Evolutionary conservation across 352 stramenopile genomes (phyloP), one percentile per base, ranked within the genome.

Genomic region (Globisporangium rhizosaccharum): DNA sequence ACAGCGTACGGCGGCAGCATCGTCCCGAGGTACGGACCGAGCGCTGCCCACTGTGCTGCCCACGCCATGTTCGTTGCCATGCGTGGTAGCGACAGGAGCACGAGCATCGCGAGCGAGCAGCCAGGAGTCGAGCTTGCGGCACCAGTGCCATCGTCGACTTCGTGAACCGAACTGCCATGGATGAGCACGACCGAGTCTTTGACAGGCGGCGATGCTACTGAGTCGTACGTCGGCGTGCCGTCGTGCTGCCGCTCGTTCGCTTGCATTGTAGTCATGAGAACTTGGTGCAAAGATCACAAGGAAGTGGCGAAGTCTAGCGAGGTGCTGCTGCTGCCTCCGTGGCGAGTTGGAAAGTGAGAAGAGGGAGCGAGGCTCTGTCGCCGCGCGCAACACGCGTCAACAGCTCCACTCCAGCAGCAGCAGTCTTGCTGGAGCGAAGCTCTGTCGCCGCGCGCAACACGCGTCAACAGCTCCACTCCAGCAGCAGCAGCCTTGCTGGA

Each of bases 41-140:
- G 62, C 1, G 80, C 80, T 2, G 80, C 79, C 82, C 82, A 90
- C 51, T 92, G 80, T 42, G 82, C 80, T 1, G 79, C 84, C 82
- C 80, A 92, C 10, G 76, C 79, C 79, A 90, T 89, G 58, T 89
- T 89, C 45, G 72, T 87, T 11, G 82, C 80, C 78, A 92, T 88
- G 10, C 79, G 70, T 0, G 82, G 80, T 18, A 90, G 53, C 18
- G 80, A 85, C 3, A 90, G 70, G 17, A 90, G 61, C 53, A 92
- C 67, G 3, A 92, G 68, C 76, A 88, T 88, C 1, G 66, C 55
- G 10, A 92, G 59, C 1, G 82, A 92, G 62, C 76, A 87, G 0
- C 76, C 63, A 23, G 28, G 30, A 18, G 28, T 30, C 11, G 14
- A 25, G 33, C 3, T 39, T 1, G 28, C 28, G 28, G 3, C 28